phyloP scores from a whole-genome alignment of 768 basidiomycete species.

The Harrya chromipes region DNA sequence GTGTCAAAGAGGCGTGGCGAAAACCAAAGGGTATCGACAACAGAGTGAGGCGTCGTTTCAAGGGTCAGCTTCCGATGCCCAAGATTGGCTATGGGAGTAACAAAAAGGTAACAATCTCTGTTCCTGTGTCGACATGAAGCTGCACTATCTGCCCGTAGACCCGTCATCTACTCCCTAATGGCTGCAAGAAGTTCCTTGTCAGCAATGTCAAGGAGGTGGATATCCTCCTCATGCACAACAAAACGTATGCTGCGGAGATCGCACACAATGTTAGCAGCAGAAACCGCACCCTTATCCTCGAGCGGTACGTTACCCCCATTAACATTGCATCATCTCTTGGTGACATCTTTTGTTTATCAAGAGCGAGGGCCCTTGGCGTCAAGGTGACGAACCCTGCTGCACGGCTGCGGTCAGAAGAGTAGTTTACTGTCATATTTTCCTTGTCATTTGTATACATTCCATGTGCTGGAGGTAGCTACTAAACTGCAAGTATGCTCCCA shows the following conservation, averaged over 20 bases:
- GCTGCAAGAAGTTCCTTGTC: conserved; percentile 94
- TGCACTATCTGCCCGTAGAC: conserved; percentile 46
- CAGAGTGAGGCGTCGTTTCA: conserved; percentile 92
- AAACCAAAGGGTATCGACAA: conserved; percentile 99
- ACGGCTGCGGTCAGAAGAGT: conserved; percentile 94
- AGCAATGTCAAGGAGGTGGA: conserved; percentile 93
- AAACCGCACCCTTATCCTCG: conserved; percentile 88
- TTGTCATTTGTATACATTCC: conserved; percentile 43
- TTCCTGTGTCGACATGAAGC: background rate
- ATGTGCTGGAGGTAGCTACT: conserved; percentile 48
- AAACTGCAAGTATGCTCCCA: conserved; percentile 40
- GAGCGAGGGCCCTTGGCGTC: conserved; percentile 82
- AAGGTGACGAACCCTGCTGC: conserved; percentile 94
- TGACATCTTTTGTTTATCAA: conserved; percentile 29
- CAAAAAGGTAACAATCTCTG: conserved; percentile 60
- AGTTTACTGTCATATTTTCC: conserved; percentile 40
- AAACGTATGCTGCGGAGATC: conserved; percentile 92
- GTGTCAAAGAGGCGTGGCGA: conserved; percentile 98
- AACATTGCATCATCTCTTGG: background rate
- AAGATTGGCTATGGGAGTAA: conserved; percentile 81
- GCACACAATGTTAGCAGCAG: conserved; percentile 95
- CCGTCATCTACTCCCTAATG: conserved; percentile 92
- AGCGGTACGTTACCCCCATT: conserved; percentile 53
- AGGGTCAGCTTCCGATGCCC: conserved; percentile 95
- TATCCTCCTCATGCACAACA: conserved; percentile 97